Conservation (phyloP, 2,329 filamentous ascomycete genomes). For the Lasiodiplodia sp. region DNA sequence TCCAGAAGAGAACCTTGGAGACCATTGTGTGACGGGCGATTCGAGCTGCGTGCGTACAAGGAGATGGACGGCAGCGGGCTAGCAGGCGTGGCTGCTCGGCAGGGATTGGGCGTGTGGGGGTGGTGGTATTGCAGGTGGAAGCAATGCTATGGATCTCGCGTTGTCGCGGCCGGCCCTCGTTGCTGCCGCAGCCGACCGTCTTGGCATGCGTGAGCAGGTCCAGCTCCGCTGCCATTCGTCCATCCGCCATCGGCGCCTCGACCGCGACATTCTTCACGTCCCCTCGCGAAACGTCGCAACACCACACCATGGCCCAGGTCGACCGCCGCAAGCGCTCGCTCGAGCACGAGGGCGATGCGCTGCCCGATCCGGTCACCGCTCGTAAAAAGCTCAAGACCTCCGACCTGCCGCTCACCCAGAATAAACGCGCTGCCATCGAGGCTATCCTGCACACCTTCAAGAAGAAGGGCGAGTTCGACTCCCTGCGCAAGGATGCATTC, state of each 20-base stretch:
- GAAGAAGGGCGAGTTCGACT: conserved; percentile 85
- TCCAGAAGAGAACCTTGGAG: conserved; percentile 77
- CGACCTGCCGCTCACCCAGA: conserved; percentile 75
- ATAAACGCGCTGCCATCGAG: conserved; percentile 77
- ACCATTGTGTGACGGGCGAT: conserved; percentile 51
- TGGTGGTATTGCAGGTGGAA: conserved; percentile 18
- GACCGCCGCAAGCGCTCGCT: conserved; percentile 39
- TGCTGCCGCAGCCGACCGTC: conserved; percentile 1
- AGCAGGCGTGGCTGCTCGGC: background rate
- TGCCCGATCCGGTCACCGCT: conserved; percentile 39
- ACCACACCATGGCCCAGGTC: conserved; percentile 19
- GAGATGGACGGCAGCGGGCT: conserved; percentile 6
- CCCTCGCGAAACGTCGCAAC: conserved; percentile 16
- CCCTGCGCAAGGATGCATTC: conserved; percentile 78
- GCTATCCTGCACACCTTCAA: conserved; percentile 81
- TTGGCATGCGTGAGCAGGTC: conserved; percentile 17
- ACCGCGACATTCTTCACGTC: conserved; percentile 19
- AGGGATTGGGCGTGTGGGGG: conserved; percentile 9
- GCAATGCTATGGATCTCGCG: background rate
- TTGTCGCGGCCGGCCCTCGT: conserved; percentile 1
- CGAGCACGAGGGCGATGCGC: conserved; percentile 37
- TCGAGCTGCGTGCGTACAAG: conserved; percentile 10
- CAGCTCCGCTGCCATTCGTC: conserved; percentile 19
- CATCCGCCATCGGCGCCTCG: background rate
- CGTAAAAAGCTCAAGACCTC: conserved; percentile 73